Conservation (phyloP, 164 flowering plant genomes). For the Stephania japonica region DNA sequence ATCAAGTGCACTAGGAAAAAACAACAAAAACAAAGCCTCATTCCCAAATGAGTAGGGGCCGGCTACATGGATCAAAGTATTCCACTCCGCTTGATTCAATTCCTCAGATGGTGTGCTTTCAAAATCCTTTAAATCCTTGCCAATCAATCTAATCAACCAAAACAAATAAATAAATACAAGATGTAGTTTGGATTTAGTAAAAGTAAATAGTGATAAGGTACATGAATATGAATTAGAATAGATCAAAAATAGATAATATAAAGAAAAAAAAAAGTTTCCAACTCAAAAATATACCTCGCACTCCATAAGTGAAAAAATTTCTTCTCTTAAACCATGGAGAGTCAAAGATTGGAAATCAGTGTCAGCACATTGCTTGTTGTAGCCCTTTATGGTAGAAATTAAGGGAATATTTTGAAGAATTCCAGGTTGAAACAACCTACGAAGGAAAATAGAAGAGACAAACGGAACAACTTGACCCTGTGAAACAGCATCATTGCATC, state of each 20-base stretch:
- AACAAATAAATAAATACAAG: too few species aligned
- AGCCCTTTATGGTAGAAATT: slow-evolving; percentile 54
- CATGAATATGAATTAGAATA: not conserved
- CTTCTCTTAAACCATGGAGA: slow-evolving; percentile 58
- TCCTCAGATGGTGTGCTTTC: too few species aligned
- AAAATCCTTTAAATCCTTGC: too few species aligned
- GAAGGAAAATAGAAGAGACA: slow-evolving; percentile 77
- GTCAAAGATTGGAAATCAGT: slow-evolving; percentile 58
- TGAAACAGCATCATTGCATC: slow-evolving; percentile 12
- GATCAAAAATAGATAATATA: not conserved
- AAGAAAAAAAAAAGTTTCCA: not conserved
- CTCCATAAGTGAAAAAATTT: slow-evolving; percentile 67
- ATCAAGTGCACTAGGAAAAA: too few species aligned
- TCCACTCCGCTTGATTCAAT: too few species aligned
- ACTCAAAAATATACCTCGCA: slow-evolving; percentile 46
- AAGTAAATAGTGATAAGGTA: not conserved
- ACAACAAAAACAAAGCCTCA: too few species aligned
- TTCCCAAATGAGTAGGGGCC: too few species aligned
- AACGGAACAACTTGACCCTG: slow-evolving; percentile 64
- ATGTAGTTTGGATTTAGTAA: not conserved
- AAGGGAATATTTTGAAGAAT: slow-evolving; percentile 50
- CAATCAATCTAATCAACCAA: not conserved
- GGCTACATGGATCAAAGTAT: too few species aligned
- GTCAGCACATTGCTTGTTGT: slow-evolving; percentile 60
- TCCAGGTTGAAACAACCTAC: slow-evolving; percentile 75